These are phyloP conservation scores for Sporobolus alterniflorus DNA, from an alignment of 202 grass and related monocot species.

Conservation along the genomic window DNA sequence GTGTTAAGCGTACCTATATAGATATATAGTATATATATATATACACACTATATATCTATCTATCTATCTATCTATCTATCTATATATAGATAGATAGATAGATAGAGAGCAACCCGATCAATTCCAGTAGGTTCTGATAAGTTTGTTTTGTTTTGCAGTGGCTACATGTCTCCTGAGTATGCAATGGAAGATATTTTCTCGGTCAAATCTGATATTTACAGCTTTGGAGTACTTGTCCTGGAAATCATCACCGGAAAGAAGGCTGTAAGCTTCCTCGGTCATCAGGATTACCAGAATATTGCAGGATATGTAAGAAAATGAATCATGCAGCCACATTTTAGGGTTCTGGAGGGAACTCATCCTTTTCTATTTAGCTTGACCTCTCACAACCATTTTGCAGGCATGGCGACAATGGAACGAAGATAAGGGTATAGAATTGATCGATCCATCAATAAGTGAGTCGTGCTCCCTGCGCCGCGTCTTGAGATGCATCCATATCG, in stretches of 20 bases:
- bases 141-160: slow-evolving; percentile 51
- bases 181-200: slow-evolving; percentile 98
- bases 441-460: slow-evolving; percentile 63
- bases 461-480: slow-evolving; percentile 50
- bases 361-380: not conserved
- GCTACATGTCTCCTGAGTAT: slow-evolving; percentile 96
- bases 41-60: too few relatives aligned
- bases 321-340: not conserved
- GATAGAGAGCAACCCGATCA: not conserved
- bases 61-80: too few relatives aligned
- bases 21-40: too few relatives aligned
- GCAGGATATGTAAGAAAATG: slow-evolving; percentile 73
- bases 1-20: too few relatives aligned
- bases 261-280: slow-evolving; percentile 72
- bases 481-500: slow-evolving; percentile 75
- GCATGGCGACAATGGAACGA: slow-evolving; percentile 84
- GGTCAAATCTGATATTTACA: slow-evolving; percentile 85
- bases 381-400: slow-evolving; percentile 43
- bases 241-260: slow-evolving; percentile 80
- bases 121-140: not conserved
- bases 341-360: not conserved
- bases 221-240: slow-evolving; percentile 79
- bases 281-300: slow-evolving; percentile 62
- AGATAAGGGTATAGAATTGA: slow-evolving; percentile 67
- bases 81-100: too few relatives aligned